Evolutionary conservation across 257 asterid genomes (phyloP).

Genomic region (Orobanche coerulescens): DNA sequence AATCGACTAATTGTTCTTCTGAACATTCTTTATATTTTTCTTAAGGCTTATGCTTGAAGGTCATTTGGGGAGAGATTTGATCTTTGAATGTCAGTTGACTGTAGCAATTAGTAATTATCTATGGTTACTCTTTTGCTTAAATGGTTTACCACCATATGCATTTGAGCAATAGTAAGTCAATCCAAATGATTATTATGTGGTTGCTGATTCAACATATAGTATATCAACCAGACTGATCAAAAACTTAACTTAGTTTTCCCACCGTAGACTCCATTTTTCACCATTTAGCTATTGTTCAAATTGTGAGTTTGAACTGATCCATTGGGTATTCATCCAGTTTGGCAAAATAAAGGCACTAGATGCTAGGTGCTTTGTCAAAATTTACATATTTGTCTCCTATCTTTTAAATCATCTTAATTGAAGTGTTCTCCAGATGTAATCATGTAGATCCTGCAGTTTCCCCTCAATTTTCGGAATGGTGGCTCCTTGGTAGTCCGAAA

Average conservation of each 20-base stretch:
- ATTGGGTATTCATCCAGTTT: neutral
- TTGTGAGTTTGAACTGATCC: neutral
- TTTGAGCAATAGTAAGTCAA: neutral
- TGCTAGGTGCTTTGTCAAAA: neutral
- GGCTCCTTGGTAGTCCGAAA: constrained; percentile 9
- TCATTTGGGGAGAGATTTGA: constrained; percentile 12
- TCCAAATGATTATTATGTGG: constrained; percentile 10
- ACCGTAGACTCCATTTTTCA: neutral
- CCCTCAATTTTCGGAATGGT: neutral
- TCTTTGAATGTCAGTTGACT: constrained; percentile 5
- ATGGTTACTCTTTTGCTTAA: neutral
- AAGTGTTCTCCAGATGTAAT: neutral
- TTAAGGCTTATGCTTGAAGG: neutral
- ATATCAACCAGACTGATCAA: constrained; percentile 1
- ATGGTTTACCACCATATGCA: neutral
- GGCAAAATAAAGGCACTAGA: neutral
- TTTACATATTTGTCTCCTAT: neutral
- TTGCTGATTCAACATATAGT: neutral
- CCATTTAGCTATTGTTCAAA: neutral
- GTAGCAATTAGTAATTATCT: neutral
- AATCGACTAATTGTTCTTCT: neutral
- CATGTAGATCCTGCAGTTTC: neutral
- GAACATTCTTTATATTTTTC: neutral
- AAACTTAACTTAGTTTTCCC: constrained; percentile 1
- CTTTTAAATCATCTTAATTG: neutral